Evolutionary conservation across 2,329 filamentous ascomycete species (phyloP), one percentile per base, ranked within the genome.

Genomic region (Epichloe baconii): DNA sequence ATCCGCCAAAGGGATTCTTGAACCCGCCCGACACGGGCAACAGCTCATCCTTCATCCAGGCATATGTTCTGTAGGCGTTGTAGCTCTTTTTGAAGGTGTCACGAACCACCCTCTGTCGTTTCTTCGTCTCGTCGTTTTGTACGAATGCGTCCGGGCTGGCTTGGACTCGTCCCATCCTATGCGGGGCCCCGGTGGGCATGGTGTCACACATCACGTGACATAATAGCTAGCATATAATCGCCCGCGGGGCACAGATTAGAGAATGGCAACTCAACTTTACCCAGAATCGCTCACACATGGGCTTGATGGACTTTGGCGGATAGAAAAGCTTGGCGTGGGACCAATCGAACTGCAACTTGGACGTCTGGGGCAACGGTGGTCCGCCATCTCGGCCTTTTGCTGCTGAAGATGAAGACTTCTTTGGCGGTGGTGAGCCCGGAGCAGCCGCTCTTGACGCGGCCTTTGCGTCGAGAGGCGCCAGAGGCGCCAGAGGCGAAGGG

Each of bases 11-110:
- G 1, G 66, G 65, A 52, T 76, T 71, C 54, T 70, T 74, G 11
- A 62, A 68, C 5, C 62, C 59, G 31, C 71, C 74, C 19, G 69
- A 68, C 3, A 79, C 62, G 5, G 77, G 77, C 48, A 63, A 61
- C 15, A 80, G 61, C 62, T 79, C 77, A 54, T 80, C 77, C 31
- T 68, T 67, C 54, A 73, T 61, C 76, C 76, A 80, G 3, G 77
- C 77, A 49, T 71, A 59, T 45, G 49, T 62, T 54, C 70, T 74
- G 61, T 82, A 82, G 35, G 73, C 70, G 12, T 68, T 62, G 71
- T 76, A 76, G 54, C 68, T 68, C 51, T 68, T 69, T 66, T 66
- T 52, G 23, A 76, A 76, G 3, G 65, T 66, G 4, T 57, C 54
- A 4, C 68, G 68, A 2, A 76, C 72, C 0, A 71, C 65, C 40